Conservation (phyloP, 257 asterid genomes). For the Solanum clarkiae region DNA sequence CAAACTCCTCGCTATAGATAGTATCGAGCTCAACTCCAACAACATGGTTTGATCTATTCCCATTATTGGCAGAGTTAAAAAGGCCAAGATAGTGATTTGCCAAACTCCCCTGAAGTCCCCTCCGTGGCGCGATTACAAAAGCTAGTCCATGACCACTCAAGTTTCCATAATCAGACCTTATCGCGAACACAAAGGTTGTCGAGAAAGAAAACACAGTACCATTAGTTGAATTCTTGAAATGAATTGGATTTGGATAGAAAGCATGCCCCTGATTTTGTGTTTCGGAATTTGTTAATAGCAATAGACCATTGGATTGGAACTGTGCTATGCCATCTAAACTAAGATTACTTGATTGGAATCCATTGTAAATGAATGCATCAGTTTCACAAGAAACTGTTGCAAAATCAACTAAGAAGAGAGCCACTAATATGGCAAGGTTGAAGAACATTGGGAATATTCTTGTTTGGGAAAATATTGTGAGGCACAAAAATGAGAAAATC, state of each 20-base stretch:
- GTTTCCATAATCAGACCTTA: slow-evolving; percentile 21
- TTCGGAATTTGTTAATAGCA: slow-evolving; percentile 31
- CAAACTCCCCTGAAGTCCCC: slow-evolving; percentile 19
- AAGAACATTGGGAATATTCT: slow-evolving; percentile 19
- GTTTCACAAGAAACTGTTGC: not conserved
- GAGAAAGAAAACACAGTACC: slow-evolving; percentile 33
- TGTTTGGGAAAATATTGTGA: not conserved
- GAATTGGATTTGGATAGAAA: slow-evolving; percentile 30
- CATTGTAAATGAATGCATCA: slow-evolving; percentile 30
- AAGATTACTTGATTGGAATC: slow-evolving; percentile 27
- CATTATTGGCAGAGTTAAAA: slow-evolving; percentile 34
- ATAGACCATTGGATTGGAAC: slow-evolving; percentile 25
- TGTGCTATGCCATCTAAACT: slow-evolving; percentile 47
- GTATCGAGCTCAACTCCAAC: slow-evolving; percentile 62
- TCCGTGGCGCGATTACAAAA: slow-evolving; percentile 40
- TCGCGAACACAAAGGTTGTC: slow-evolving; percentile 44
- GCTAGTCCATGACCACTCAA: slow-evolving; percentile 47
- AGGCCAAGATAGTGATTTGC: slow-evolving; percentile 42
- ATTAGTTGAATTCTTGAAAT: slow-evolving; percentile 30
- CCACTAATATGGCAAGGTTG: not conserved
- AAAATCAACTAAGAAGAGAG: not conserved
- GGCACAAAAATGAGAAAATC: not conserved
- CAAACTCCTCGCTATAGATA: slow-evolving; percentile 18
- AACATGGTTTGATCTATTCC: slow-evolving; percentile 27
- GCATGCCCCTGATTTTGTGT: slow-evolving; percentile 36